phyloP scores from a whole-genome alignment of 2,329 filamentous ascomycete genomes.

The Sphaerulina populicola region DNA sequence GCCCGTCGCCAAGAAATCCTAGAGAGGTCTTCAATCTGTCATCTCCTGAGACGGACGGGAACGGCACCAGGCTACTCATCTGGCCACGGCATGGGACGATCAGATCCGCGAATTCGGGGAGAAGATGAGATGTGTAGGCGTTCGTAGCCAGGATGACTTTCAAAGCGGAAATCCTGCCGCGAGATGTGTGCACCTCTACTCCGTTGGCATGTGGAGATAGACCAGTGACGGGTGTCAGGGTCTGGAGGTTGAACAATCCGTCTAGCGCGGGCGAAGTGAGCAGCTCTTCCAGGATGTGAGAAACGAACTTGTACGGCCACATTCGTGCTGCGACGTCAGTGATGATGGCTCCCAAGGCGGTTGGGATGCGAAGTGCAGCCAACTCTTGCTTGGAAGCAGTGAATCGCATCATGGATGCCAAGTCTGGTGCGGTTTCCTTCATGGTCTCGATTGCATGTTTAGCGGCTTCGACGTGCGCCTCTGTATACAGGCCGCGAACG shows the following conservation, averaged over 20 bases:
- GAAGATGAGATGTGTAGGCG: slow-evolving; percentile 68
- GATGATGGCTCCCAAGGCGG: slow-evolving; percentile 55
- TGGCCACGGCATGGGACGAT: slow-evolving; percentile 72
- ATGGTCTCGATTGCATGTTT: slow-evolving; percentile 47
- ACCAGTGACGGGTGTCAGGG: slow-evolving; percentile 54
- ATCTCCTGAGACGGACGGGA: slow-evolving; percentile 30
- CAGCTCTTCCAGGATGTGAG: slow-evolving; percentile 58
- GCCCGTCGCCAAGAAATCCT: slow-evolving; percentile 52
- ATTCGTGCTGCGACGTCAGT: slow-evolving; percentile 58
- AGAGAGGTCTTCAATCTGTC: slow-evolving; percentile 51
- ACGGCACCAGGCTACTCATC: slow-evolving; percentile 58
- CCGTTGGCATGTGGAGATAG: slow-evolving; percentile 23
- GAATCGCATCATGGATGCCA: slow-evolving; percentile 41
- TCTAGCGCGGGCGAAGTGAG: slow-evolving; percentile 31
- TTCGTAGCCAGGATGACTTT: slow-evolving; percentile 73
- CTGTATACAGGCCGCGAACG: slow-evolving; percentile 55
- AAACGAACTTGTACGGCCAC: slow-evolving; percentile 80
- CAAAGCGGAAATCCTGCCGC: slow-evolving; percentile 56
- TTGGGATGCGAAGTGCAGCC: slow-evolving; percentile 44
- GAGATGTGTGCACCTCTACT: slow-evolving; percentile 44
- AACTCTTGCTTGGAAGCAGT: slow-evolving; percentile 41
- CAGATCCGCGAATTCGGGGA: slow-evolving; percentile 60
- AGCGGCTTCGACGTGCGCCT: slow-evolving; percentile 48
- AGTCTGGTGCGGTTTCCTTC: slow-evolving; percentile 46
- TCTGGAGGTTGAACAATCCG: slow-evolving; percentile 61